These are phyloP conservation scores for Cytospora piceae DNA, from an alignment of 2,329 filamentous ascomycete species.

Conservation along the genomic window DNA sequence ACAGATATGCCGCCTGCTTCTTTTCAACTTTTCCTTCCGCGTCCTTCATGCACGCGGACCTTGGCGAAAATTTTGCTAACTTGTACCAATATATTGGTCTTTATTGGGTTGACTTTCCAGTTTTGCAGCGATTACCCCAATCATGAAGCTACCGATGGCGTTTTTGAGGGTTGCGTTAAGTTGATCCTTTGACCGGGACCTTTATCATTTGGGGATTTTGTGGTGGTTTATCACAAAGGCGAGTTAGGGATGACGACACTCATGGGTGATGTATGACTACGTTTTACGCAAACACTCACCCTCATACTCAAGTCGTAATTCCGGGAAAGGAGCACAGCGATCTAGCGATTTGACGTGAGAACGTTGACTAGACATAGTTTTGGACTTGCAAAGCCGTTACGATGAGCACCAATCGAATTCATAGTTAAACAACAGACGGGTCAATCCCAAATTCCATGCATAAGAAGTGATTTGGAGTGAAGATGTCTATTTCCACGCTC, in stretches of 20 bases:
- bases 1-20: background rate
- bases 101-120: background rate
- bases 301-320: background rate
- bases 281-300: slow-evolving; percentile 14
- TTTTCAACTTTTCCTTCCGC: background rate
- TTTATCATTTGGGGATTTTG: slow-evolving; percentile 1
- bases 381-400: background rate
- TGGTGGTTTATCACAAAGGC: background rate
- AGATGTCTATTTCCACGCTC: slow-evolving; percentile 28
- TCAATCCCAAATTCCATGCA: background rate
- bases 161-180: background rate
- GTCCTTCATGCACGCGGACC: background rate
- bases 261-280: slow-evolving; percentile 19
- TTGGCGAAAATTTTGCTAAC: background rate
- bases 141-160: background rate
- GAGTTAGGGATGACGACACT: background rate
- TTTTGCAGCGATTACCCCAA: slow-evolving; percentile 9
- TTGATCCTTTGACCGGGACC: background rate
- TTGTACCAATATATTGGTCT: slow-evolving; percentile 7
- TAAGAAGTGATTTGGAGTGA: slow-evolving; percentile 17
- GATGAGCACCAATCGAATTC: background rate
- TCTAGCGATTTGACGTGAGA: background rate
- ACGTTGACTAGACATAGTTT: background rate
- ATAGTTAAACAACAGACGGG: background rate
- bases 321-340: background rate